A percentile compares a stretch with the other conserved stretches of the same genome.
Conservation (phyloP, 352 stramenopile genomes). For the Phytophthora boehmeriae region DNA sequence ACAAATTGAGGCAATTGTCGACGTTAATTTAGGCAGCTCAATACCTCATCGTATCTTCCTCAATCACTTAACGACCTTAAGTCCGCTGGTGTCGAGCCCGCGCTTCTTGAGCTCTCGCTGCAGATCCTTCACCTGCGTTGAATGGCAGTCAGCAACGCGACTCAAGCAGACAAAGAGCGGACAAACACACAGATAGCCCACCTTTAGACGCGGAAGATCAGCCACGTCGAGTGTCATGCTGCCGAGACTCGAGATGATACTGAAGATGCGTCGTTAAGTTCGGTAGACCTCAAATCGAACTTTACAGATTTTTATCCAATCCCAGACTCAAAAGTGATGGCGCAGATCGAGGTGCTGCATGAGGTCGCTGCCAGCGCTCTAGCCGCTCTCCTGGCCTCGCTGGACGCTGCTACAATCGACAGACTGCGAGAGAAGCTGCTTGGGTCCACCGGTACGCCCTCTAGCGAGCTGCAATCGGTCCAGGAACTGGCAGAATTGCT, state of each 20-base stretch:
- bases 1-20: background rate
- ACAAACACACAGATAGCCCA: background rate
- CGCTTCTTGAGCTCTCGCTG: conserved; percentile 50
- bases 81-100: conserved; percentile 40
- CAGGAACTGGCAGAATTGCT: conserved; percentile 27
- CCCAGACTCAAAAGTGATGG: background rate
- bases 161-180: background rate
- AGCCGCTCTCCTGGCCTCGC: conserved; percentile 1
- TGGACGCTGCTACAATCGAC: conserved; percentile 17
- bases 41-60: background rate
- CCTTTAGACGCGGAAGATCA: conserved; percentile 31
- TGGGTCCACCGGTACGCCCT: background rate
- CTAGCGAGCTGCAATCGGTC: conserved; percentile 3
- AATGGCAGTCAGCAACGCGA: background rate
- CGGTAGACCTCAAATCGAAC: too few species aligned
- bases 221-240: conserved; percentile 25
- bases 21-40: background rate
- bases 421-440: conserved; percentile 18
- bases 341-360: conserved; percentile 1
- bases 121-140: conserved; percentile 60
- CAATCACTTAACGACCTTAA: conserved; percentile 34
- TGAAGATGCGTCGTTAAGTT: too few species aligned
- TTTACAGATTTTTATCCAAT: background rate
- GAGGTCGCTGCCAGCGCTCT: background rate
- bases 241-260: too few species aligned